Percentiles rank a stretch among this genome's conserved stretches.
These are phyloP conservation scores for Ascoidea tarda DNA, from an alignment of 805 yeast species.

Conservation along the genomic window DNA sequence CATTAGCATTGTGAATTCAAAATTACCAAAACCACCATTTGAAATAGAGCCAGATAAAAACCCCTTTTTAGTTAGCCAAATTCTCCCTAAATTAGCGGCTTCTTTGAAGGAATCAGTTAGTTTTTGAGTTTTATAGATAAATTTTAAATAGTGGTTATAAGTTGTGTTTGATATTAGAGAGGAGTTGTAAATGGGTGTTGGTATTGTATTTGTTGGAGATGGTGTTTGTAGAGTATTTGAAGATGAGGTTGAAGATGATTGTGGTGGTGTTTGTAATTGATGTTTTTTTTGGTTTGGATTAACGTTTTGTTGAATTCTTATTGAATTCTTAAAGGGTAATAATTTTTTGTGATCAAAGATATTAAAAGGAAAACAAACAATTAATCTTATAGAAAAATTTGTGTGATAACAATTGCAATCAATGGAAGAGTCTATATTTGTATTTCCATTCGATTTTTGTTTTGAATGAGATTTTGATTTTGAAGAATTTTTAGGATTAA, in stretches of 20 bases:
- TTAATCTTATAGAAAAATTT: conserved; percentile 54
- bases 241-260: neutral
- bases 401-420: conserved; percentile 28
- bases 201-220: conserved; percentile 30
- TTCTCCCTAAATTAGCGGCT: conserved; percentile 73
- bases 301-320: conserved; percentile 41
- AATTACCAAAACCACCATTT: conserved; percentile 74
- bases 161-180: conserved; percentile 58
- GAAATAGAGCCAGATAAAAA: conserved; percentile 33
- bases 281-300: conserved; percentile 15
- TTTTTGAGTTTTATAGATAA: conserved; percentile 61
- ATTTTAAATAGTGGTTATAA: conserved; percentile 58
- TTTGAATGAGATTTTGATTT: neutral
- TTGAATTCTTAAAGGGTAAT: conserved; percentile 67
- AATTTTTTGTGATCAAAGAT: conserved; percentile 65
- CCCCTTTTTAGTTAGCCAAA: conserved; percentile 88
- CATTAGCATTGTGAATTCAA: conserved; percentile 74
- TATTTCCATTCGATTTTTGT: neutral
- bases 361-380: conserved; percentile 61
- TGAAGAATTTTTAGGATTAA: conserved; percentile 37
- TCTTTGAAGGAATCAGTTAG: conserved; percentile 72
- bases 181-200: conserved; percentile 83
- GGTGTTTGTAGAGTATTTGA: neutral
- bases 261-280: conserved; percentile 2
- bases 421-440: no score